Conservation (phyloP, 208 protist species). For the Borovskyia barvae region DNA sequence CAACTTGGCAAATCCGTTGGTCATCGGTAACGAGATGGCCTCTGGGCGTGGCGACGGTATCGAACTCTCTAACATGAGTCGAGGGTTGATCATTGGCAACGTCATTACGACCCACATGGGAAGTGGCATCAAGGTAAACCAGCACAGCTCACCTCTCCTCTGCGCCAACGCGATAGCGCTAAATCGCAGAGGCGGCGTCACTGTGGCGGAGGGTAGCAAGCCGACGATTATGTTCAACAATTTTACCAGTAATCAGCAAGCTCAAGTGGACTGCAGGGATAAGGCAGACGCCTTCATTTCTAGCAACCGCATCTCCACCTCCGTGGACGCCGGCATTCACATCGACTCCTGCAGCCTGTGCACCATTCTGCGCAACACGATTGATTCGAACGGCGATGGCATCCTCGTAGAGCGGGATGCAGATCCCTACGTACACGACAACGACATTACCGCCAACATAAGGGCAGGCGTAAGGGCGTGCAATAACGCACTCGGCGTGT, state of each 20-base stretch:
- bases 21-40: constrained; percentile 82
- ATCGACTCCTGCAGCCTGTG: constrained; percentile 62
- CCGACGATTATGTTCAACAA: constrained; percentile 65
- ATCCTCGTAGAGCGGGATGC: constrained; percentile 78
- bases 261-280: constrained; percentile 49
- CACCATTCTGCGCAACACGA: constrained; percentile 51
- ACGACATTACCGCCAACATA: constrained; percentile 45
- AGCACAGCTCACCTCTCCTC: constrained; percentile 54
- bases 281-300: constrained; percentile 61
- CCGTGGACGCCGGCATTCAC: constrained; percentile 42
- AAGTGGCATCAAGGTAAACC: constrained; percentile 43
- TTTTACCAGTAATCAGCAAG: constrained; percentile 42
- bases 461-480: constrained; percentile 42
- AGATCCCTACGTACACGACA: constrained; percentile 69
- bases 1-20: constrained; percentile 81
- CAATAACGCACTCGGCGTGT: constrained; percentile 80
- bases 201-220: constrained; percentile 33
- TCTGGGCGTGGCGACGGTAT: constrained; percentile 56
- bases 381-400: constrained; percentile 55
- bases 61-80: constrained; percentile 43
- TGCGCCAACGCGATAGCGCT: constrained; percentile 61
- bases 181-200: constrained; percentile 47
- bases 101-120: constrained; percentile 52
- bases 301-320: constrained; percentile 51
- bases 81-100: constrained; percentile 80